Evolutionary conservation across 345 rosid species (phyloP).

Genomic region (Boechera stricta): DNA sequence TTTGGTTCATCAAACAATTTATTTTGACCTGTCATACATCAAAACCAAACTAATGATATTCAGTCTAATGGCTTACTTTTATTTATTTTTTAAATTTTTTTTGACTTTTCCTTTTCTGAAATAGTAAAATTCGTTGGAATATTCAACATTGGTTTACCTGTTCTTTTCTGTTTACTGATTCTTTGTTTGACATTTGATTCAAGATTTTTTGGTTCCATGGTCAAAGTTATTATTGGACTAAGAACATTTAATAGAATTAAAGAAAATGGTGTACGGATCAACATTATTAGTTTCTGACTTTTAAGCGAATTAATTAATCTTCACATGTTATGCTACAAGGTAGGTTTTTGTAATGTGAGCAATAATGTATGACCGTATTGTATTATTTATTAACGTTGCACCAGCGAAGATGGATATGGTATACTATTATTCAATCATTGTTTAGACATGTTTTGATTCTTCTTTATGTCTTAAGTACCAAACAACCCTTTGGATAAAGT

Average conservation of each 20-base stretch:
- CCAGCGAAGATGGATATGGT: conserved; percentile 1
- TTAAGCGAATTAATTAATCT: not conserved
- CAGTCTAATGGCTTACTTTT: not conserved
- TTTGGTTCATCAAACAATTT: not conserved
- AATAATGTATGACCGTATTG: conserved; percentile 17
- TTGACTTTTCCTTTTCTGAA: not conserved
- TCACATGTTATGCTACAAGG: conserved; percentile 4
- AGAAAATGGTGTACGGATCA: not conserved
- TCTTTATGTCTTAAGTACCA: conserved; percentile 9
- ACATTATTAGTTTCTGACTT: not conserved
- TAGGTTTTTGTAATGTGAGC: not conserved
- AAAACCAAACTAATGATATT: conserved; percentile 10
- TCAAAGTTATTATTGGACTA: conserved; percentile 19
- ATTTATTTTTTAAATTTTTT: not conserved
- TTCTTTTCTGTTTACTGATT: conserved; percentile 18
- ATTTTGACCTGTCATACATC: conserved; percentile 1
- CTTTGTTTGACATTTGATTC: conserved; percentile 18
- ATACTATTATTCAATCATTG: not conserved
- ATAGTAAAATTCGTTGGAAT: conserved; percentile 22
- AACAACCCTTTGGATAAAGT: conserved; percentile 28
- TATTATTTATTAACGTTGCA: not conserved
- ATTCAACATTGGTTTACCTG: conserved; percentile 18
- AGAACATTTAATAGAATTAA: not conserved
- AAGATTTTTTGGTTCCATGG: not conserved
- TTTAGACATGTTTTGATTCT: conserved; percentile 13